A percentile compares a stretch with the other conserved stretches of the same genome.
Evolutionary conservation across 1,284 basidiomycete species (phyloP).

Genomic region (Microstroma glucosiphilum): DNA sequence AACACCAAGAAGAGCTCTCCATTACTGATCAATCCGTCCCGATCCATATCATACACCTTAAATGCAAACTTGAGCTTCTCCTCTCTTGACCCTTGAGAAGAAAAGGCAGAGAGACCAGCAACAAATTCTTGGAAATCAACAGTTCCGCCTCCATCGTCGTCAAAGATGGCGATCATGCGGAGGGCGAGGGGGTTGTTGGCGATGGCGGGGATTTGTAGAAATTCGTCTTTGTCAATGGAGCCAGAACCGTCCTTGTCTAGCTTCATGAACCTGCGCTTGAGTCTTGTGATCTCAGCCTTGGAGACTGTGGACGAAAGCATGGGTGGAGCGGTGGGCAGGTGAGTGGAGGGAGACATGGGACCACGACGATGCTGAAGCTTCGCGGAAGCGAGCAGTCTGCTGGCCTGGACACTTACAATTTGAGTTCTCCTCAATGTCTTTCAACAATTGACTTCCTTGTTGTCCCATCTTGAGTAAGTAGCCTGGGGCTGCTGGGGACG

Average conservation of each 20-base stretch:
- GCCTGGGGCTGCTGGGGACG: no score
- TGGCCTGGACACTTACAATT: conserved; percentile 64
- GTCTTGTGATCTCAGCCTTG: conserved; percentile 57
- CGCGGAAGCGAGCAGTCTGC: not conserved
- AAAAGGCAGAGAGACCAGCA: conserved; percentile 91
- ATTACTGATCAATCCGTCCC: conserved; percentile 96
- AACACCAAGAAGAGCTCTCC: conserved; percentile 95
- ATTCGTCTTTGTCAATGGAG: conserved; percentile 96
- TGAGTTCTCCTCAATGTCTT: conserved; percentile 84
- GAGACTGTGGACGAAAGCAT: conserved; percentile 20
- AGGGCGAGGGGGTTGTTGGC: conserved; percentile 94
- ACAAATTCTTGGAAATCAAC: conserved; percentile 99
- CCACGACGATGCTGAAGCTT: not conserved
- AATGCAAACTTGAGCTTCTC: conserved; percentile 95
- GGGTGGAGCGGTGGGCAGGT: conserved; percentile 5
- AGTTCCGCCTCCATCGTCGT: conserved; percentile 94
- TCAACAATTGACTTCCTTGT: conserved; percentile 79
- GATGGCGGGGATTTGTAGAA: conserved; percentile 96
- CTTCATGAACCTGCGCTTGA: conserved; percentile 99
- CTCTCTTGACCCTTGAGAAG: conserved; percentile 86
- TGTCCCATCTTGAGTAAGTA: conserved; percentile 47
- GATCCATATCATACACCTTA: conserved; percentile 98
- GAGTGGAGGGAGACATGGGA: conserved; percentile 3
- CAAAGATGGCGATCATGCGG: conserved; percentile 98
- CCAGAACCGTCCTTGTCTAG: conserved; percentile 96